Conservation (phyloP, 2,329 filamentous ascomycete species). For the Alternaria alternata region DNA sequence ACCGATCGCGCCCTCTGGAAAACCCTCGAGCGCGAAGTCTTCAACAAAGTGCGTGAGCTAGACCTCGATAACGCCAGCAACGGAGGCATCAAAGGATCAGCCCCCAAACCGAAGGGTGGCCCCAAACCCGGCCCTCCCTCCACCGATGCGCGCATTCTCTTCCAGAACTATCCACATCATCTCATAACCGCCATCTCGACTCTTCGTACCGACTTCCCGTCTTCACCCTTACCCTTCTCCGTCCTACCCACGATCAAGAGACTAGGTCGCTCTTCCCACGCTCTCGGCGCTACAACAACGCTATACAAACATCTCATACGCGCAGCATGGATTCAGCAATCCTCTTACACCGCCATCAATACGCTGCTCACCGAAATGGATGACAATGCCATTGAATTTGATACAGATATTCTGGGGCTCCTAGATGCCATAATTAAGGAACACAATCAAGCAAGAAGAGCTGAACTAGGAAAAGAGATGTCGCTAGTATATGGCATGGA, state of each 20-base stretch:
- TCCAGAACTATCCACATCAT: slow-evolving; percentile 70
- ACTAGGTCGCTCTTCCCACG: slow-evolving; percentile 73
- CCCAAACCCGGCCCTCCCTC: slow-evolving; percentile 11
- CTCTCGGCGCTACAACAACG: slow-evolving; percentile 73
- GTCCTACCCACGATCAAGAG: slow-evolving; percentile 73
- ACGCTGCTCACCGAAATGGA: slow-evolving; percentile 72
- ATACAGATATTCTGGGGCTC: slow-evolving; percentile 56
- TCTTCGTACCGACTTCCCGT: slow-evolving; percentile 66
- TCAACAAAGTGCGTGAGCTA: slow-evolving; percentile 65
- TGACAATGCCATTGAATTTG: slow-evolving; percentile 66
- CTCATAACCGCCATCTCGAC: slow-evolving; percentile 65
- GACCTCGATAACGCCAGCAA: slow-evolving; percentile 54
- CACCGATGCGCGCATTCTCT: slow-evolving; percentile 63
- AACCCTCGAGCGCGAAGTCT: slow-evolving; percentile 71
- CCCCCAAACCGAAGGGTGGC: not conserved
- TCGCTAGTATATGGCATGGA: slow-evolving; percentile 48
- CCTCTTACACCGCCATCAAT: slow-evolving; percentile 65
- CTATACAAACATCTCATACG: slow-evolving; percentile 74
- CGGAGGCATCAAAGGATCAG: slow-evolving; percentile 8
- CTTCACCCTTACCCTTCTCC: slow-evolving; percentile 67
- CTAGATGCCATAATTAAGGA: slow-evolving; percentile 48
- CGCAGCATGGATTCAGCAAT: slow-evolving; percentile 68
- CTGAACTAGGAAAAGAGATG: slow-evolving; percentile 36
- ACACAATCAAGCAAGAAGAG: slow-evolving; percentile 29
- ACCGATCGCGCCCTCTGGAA: slow-evolving; percentile 73